These are phyloP conservation scores for Myriangium duriaei DNA, from an alignment of 2,329 filamentous ascomycete genomes.

Conservation along the genomic window DNA sequence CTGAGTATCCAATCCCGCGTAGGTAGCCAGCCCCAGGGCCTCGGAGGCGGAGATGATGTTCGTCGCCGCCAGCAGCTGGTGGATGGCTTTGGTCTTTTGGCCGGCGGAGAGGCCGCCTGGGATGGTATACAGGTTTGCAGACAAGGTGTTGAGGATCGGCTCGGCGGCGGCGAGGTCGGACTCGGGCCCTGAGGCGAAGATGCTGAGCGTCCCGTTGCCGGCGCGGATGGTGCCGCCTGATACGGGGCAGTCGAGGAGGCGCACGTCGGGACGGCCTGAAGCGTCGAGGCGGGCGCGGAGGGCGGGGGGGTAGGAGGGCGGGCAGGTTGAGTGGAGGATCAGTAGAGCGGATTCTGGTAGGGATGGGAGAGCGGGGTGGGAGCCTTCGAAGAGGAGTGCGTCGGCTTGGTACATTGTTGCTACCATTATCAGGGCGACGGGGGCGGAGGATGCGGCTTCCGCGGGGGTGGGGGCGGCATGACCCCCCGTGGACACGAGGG, in stretches of 20 bases:
- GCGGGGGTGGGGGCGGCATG: slow-evolving; percentile 45
- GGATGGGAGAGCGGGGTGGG: slow-evolving; percentile 38
- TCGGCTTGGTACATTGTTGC: slow-evolving; percentile 59
- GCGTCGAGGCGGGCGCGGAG: slow-evolving; percentile 45
- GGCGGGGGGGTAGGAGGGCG: slow-evolving; percentile 51
- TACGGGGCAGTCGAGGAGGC: slow-evolving; percentile 59
- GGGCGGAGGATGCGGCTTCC: slow-evolving; percentile 47
- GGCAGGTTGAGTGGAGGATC: slow-evolving; percentile 58
- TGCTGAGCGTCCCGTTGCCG: slow-evolving; percentile 59
- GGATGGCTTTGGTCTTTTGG: slow-evolving; percentile 46
- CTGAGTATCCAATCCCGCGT: slow-evolving; percentile 40
- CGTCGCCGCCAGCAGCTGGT: slow-evolving; percentile 46
- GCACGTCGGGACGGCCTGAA: slow-evolving; percentile 48
- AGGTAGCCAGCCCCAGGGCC: slow-evolving; percentile 43
- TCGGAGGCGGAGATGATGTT: slow-evolving; percentile 45
- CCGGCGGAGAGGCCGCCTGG: slow-evolving; percentile 40
- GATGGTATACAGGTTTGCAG: slow-evolving; percentile 50
- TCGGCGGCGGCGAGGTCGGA: slow-evolving; percentile 44
- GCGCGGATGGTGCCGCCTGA: slow-evolving; percentile 58
- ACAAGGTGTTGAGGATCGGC: slow-evolving; percentile 50
- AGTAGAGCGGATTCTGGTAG: slow-evolving; percentile 49
- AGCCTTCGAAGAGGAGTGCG: slow-evolving; percentile 48
- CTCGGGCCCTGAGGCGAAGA: slow-evolving; percentile 53
- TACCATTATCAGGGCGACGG: slow-evolving; percentile 62
- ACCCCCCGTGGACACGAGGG: slow-evolving; percentile 52